Evolutionary conservation across 352 stramenopile species (phyloP).

Genomic region (Pythium utonaiense): DNA sequence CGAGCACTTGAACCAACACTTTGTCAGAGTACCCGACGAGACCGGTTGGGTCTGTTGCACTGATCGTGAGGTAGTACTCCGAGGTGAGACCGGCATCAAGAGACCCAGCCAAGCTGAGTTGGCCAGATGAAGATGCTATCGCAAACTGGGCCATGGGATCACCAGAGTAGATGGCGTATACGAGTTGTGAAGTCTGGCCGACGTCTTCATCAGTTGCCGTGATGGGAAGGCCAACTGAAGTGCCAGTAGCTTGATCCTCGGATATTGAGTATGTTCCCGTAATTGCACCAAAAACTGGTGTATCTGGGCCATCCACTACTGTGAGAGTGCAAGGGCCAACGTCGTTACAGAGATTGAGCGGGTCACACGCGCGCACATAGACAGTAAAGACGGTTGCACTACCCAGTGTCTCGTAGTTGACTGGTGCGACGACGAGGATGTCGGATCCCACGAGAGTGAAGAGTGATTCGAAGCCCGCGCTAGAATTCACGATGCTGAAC

Average conservation of each 20-base stretch:
- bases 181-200: constrained; percentile 33
- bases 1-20: constrained; percentile 36
- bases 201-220: constrained; percentile 46
- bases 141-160: constrained; percentile 42
- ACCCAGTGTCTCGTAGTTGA: constrained; percentile 26
- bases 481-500: constrained; percentile 16
- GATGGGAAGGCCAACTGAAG: constrained; percentile 24
- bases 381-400: constrained; percentile 23
- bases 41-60: constrained; percentile 41
- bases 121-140: constrained; percentile 32
- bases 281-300: constrained; percentile 28
- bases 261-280: constrained; percentile 8
- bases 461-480: constrained; percentile 7
- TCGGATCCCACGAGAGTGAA: constrained; percentile 11
- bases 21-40: constrained; percentile 32
- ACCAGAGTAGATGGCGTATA: constrained; percentile 44
- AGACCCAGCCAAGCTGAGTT: constrained; percentile 27
- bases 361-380: constrained; percentile 37
- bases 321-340: constrained; percentile 36
- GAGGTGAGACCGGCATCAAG: constrained; percentile 36
- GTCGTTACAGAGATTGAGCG: constrained; percentile 33
- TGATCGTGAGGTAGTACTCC: constrained; percentile 35
- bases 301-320: constrained; percentile 41
- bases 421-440: constrained; percentile 3
- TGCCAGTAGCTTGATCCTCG: constrained; percentile 15